These are phyloP conservation scores for Gastrolobium bilobum DNA, from an alignment of 306 rosid genomes.

Conservation along the genomic window DNA sequence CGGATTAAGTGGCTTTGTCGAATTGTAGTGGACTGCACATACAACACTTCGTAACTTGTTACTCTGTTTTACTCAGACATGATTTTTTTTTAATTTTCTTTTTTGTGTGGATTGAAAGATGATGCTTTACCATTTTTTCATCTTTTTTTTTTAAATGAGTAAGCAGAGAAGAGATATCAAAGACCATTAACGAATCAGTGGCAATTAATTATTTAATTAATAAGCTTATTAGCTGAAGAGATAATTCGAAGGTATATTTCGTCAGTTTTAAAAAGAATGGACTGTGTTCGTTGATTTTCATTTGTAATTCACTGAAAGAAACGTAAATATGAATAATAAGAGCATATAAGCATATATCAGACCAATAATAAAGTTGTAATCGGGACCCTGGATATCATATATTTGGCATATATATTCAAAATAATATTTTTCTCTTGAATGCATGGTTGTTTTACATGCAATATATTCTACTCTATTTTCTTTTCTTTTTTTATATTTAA, in stretches of 20 bases:
- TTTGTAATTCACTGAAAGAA: not conserved
- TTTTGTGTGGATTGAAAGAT: not conserved
- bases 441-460: not conserved
- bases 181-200: not conserved
- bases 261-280: not conserved
- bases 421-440: not conserved
- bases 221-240: constrained; percentile 1
- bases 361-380: not conserved
- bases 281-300: not conserved
- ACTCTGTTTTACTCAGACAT: not conserved
- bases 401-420: not conserved
- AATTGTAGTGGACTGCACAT: not conserved
- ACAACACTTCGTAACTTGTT: not conserved
- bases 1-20: not conserved
- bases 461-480: not conserved
- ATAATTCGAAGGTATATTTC: not conserved
- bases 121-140: not conserved
- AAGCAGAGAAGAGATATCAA: not conserved
- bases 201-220: not conserved
- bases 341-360: not conserved
- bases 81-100: not conserved
- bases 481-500: not conserved
- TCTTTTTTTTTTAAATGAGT: not conserved
- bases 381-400: not conserved
- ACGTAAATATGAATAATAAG: not conserved